A percentile compares a stretch with the other conserved stretches of the same genome.
These are phyloP conservation scores for Exutisphaerella laricina DNA, from an alignment of 2,329 filamentous ascomycete genomes.

Conservation along the genomic window DNA sequence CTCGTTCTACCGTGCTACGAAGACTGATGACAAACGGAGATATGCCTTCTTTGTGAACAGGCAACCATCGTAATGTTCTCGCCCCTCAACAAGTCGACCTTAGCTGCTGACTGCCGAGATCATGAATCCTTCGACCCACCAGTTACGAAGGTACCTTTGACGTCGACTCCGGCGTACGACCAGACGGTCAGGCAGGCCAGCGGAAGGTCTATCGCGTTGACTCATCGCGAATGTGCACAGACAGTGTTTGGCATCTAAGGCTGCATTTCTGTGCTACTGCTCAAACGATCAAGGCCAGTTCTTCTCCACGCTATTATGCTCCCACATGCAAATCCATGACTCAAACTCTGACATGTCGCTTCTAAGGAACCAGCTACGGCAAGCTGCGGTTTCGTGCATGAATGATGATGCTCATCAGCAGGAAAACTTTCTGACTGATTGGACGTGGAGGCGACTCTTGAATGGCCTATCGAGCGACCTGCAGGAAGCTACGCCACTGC, in stretches of 20 bases:
- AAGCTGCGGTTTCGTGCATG: constrained; percentile 17
- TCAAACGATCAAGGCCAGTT: too few relatives aligned
- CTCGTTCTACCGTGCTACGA: background rate
- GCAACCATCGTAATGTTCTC: constrained; percentile 2
- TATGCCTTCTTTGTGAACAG: background rate
- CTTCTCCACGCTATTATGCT: too few relatives aligned
- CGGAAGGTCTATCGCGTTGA: background rate
- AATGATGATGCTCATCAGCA: constrained; percentile 10
- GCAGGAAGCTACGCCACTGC: constrained; percentile 11
- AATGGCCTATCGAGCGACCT: constrained; percentile 1
- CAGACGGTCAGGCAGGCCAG: background rate
- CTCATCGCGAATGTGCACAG: background rate
- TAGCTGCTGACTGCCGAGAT: constrained; percentile 1
- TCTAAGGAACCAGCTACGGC: constrained; percentile 8
- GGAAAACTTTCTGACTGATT: constrained; percentile 14
- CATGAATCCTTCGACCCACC: background rate
- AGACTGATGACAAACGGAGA: background rate
- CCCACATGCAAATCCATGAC: constrained; percentile 15
- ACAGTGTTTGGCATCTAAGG: too few relatives aligned
- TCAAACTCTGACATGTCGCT: constrained; percentile 11
- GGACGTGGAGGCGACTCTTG: constrained; percentile 4
- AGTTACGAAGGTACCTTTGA: constrained; percentile 1
- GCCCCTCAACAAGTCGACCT: background rate
- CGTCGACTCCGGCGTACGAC: constrained; percentile 1
- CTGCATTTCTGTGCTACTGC: too few relatives aligned